phyloP scores from a whole-genome alignment of 1,284 basidiomycete species.

The Takashimella tepidaria region DNA sequence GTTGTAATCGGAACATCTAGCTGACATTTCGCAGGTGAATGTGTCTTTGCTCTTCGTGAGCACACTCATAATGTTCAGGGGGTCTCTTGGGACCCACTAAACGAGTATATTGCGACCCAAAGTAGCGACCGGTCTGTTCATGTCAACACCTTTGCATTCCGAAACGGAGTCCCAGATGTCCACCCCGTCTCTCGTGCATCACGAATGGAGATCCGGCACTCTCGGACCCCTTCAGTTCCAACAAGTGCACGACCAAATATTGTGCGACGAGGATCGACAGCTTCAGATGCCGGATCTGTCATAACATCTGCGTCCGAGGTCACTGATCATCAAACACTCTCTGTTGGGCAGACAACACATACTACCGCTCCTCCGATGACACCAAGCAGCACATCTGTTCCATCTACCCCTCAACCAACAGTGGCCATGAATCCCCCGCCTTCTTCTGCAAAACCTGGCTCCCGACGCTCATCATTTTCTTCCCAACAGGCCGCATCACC shows the following conservation, averaged over 20 bases:
- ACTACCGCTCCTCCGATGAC: slow-evolving; percentile 17
- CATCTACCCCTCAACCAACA: slow-evolving; percentile 37
- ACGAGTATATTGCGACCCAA: slow-evolving; percentile 91
- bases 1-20: not conserved
- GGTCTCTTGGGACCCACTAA: slow-evolving; percentile 92
- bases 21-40: slow-evolving; percentile 32
- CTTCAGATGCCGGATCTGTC: slow-evolving; percentile 66
- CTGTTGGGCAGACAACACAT: slow-evolving; percentile 21
- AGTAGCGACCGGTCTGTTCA: slow-evolving; percentile 87
- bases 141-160: slow-evolving; percentile 72
- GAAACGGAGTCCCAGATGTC: slow-evolving; percentile 72
- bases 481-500: slow-evolving; percentile 48
- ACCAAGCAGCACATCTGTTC: slow-evolving; percentile 35
- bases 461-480: slow-evolving; percentile 81
- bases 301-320: slow-evolving; percentile 56
- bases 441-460: slow-evolving; percentile 50
- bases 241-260: slow-evolving; percentile 53
- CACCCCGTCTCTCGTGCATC: slow-evolving; percentile 53
- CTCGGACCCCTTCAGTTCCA: slow-evolving; percentile 47
- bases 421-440: slow-evolving; percentile 45
- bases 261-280: slow-evolving; percentile 64
- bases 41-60: slow-evolving; percentile 52
- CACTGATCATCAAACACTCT: slow-evolving; percentile 53
- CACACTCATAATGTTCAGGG: slow-evolving; percentile 94
- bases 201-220: slow-evolving; percentile 46